Conservation (phyloP, 2,329 filamentous ascomycete genomes). For the Orbilia oligospora region DNA sequence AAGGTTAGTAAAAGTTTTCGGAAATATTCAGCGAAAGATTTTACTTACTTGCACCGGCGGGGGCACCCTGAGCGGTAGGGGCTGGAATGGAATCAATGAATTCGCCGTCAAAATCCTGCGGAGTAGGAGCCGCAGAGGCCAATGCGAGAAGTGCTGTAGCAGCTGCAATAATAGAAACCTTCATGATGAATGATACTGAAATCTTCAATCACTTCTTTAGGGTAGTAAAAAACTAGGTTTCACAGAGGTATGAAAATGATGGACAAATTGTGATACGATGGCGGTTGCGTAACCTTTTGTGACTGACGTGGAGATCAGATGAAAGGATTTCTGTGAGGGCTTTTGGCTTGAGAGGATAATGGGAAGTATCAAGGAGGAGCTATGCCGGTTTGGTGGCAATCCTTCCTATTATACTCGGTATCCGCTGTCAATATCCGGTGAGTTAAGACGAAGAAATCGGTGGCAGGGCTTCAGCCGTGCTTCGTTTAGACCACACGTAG, state of each 20-base stretch:
- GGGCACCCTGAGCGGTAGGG: slow-evolving; percentile 5
- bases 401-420: slow-evolving; percentile 5
- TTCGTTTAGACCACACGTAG: background rate
- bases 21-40: background rate
- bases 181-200: slow-evolving; percentile 35
- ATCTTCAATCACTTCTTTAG: slow-evolving; percentile 9
- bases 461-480: slow-evolving; percentile 19
- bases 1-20: background rate
- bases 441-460: slow-evolving; percentile 3
- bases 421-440: background rate
- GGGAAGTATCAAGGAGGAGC: slow-evolving; percentile 7
- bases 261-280: slow-evolving; percentile 1
- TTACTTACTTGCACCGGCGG: slow-evolving; percentile 20
- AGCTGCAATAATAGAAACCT: slow-evolving; percentile 15
- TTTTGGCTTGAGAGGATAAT: background rate
- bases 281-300: background rate
- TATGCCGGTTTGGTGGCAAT: slow-evolving; percentile 30
- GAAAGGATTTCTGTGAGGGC: slow-evolving; percentile 2
- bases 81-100: slow-evolving; percentile 18
- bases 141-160: slow-evolving; percentile 10
- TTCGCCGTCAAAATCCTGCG: background rate
- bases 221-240: background rate
- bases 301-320: slow-evolving; percentile 13
- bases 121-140: slow-evolving; percentile 17
- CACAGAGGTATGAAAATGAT: background rate